These are phyloP conservation scores for Leccinum rimulosum DNA, from an alignment of 768 basidiomycete genomes.

Conservation along the genomic window DNA sequence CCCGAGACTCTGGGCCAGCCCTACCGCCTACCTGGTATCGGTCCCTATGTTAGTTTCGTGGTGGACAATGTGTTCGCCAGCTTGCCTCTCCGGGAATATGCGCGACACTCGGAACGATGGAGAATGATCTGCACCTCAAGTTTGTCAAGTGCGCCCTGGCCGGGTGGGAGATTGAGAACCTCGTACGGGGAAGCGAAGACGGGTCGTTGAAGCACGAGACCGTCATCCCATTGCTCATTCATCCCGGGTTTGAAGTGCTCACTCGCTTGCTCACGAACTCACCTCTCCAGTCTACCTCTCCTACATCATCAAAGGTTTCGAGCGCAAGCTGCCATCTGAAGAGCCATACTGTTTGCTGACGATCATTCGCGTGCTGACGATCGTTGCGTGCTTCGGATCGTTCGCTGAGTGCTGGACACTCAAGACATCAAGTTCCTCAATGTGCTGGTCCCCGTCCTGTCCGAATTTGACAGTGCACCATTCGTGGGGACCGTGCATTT, in stretches of 20 bases:
- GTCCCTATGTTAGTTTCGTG: constrained; percentile 70
- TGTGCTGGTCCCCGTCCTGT: constrained; percentile 74
- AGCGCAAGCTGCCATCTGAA: constrained; percentile 64
- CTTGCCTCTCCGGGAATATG: constrained; percentile 72
- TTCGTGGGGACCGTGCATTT: constrained; percentile 53
- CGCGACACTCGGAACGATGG: constrained; percentile 77
- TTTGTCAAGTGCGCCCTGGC: constrained; percentile 82
- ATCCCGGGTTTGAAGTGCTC: constrained; percentile 89
- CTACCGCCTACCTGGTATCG: constrained; percentile 79
- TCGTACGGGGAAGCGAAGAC: constrained; percentile 61
- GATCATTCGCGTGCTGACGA: constrained; percentile 73
- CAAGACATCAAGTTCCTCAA: constrained; percentile 92
- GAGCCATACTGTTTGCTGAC: constrained; percentile 71
- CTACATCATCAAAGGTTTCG: constrained; percentile 74
- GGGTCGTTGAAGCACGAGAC: constrained; percentile 47
- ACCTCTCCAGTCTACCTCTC: constrained; percentile 67
- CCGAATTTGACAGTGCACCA: constrained; percentile 59
- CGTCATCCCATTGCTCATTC: constrained; percentile 58
- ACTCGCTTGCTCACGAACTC: constrained; percentile 74
- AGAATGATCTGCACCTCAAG: constrained; percentile 77
- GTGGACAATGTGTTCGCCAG: constrained; percentile 28
- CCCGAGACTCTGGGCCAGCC: constrained; percentile 80
- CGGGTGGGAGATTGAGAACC: constrained; percentile 73
- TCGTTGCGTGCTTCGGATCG: constrained; percentile 80
- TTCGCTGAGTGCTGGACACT: constrained; percentile 76